Evolutionary conservation across 2,329 filamentous ascomycete genomes (phyloP).

Genomic region (Ceratocystis eucalypticola): DNA sequence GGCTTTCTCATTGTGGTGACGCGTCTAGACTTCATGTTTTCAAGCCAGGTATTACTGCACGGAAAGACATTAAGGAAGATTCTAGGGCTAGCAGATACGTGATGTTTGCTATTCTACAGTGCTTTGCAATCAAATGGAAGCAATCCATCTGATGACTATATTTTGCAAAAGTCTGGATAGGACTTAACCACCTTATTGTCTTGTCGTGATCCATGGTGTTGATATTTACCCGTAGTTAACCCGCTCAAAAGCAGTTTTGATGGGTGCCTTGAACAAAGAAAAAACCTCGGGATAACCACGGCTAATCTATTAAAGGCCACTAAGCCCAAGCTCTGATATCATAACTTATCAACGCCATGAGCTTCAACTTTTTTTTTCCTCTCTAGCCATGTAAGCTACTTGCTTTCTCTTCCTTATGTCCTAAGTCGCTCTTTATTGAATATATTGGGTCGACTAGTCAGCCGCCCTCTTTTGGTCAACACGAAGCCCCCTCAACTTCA

Average conservation of each 20-base stretch:
- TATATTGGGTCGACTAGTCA: neutral
- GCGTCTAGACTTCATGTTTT: too few species aligned
- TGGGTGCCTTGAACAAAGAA: neutral
- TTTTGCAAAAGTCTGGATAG: too few species aligned
- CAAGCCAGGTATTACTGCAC: too few species aligned
- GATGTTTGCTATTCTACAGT: too few species aligned
- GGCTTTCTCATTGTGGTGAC: too few species aligned
- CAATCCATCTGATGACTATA: too few species aligned
- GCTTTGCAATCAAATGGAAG: too few species aligned
- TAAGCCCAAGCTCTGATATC: constrained; percentile 8
- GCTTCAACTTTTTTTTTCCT: constrained; percentile 4
- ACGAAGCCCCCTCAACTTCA: neutral
- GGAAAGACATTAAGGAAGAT: too few species aligned
- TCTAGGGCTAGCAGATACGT: too few species aligned
- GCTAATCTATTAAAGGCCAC: constrained; percentile 9
- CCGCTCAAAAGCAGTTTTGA: neutral
- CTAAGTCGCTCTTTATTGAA: constrained; percentile 3
- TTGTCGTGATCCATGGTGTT: neutral
- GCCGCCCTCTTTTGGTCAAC: neutral
- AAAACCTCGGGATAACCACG: neutral
- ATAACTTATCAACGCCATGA: constrained; percentile 1
- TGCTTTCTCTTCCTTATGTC: neutral
- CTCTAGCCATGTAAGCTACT: neutral
- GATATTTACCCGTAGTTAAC: neutral
- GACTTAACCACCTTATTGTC: neutral